Conservation (phyloP, 441 rosid species). For the Macaranga tanarius region DNA sequence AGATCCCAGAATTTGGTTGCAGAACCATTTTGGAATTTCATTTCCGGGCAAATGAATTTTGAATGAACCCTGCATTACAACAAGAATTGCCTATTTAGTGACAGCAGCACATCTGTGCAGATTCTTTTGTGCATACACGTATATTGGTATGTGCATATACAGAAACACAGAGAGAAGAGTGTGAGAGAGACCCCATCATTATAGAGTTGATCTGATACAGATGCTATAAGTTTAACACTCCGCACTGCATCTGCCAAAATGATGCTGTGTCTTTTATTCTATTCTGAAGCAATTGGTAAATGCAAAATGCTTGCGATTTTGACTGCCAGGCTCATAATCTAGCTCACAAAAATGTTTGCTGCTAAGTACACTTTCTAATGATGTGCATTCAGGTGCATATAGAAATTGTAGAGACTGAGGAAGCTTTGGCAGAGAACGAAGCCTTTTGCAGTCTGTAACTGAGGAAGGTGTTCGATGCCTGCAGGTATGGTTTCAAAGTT, state of each 20-base stretch:
- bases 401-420: neutral
- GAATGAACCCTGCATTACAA: neutral
- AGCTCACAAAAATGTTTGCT: neutral
- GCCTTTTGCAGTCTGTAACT: constrained; percentile 1
- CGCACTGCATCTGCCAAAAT: neutral
- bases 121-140: neutral
- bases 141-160: too few relatives aligned
- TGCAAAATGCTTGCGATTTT: neutral
- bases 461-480: constrained; percentile 11
- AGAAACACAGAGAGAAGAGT: neutral
- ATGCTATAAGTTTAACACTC: neutral
- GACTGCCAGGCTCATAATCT: neutral
- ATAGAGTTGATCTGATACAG: neutral
- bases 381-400: neutral
- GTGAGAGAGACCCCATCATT: neutral
- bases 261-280: neutral
- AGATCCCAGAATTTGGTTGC: neutral
- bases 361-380: neutral
- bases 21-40: constrained; percentile 8
- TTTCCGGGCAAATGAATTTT: neutral
- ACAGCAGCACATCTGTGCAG: neutral
- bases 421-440: constrained; percentile 11
- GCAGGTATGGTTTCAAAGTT: constrained; percentile 15
- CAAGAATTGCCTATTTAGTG: neutral
- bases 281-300: constrained; percentile 6